These are phyloP conservation scores for Eucalyptus decipiens DNA, from an alignment of 345 rosid species.

Conservation along the genomic window DNA sequence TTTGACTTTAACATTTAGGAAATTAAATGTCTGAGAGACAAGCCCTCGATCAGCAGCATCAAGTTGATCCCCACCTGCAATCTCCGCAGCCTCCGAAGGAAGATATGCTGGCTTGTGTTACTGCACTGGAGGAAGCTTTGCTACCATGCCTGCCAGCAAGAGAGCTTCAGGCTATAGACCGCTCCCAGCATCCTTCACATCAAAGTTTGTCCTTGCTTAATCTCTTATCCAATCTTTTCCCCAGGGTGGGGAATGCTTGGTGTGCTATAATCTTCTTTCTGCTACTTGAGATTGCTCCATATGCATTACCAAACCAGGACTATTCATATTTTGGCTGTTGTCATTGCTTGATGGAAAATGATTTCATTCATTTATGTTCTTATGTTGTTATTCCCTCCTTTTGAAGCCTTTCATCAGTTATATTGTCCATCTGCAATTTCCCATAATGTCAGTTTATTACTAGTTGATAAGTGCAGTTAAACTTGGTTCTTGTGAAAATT, in stretches of 20 bases:
- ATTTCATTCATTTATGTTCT: background rate
- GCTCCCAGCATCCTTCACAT: slow-evolving; percentile 94
- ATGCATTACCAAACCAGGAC: background rate
- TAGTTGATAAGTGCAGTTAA: background rate
- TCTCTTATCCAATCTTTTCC: background rate
- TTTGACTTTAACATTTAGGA: background rate
- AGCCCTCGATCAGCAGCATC: slow-evolving; percentile 12
- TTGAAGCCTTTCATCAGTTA: background rate
- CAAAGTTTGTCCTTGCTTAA: slow-evolving; percentile 43
- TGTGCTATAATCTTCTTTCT: background rate
- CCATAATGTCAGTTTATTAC: background rate
- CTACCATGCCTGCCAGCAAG: slow-evolving; percentile 96
- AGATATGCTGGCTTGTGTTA: slow-evolving; percentile 66
- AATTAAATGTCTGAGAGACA: background rate
- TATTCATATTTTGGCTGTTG: background rate
- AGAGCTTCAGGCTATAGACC: slow-evolving; percentile 97
- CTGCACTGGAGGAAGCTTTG: slow-evolving; percentile 74
- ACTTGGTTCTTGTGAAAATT: background rate
- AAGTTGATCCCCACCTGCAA: slow-evolving; percentile 14
- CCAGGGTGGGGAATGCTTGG: background rate
- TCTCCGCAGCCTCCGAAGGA: slow-evolving; percentile 27
- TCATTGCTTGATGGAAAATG: background rate
- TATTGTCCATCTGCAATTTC: background rate
- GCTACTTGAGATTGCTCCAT: background rate
- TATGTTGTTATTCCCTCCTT: background rate